Evolutionary conservation across 2,329 filamentous ascomycete genomes (phyloP).

Genomic region (Nothopassalora personata): DNA sequence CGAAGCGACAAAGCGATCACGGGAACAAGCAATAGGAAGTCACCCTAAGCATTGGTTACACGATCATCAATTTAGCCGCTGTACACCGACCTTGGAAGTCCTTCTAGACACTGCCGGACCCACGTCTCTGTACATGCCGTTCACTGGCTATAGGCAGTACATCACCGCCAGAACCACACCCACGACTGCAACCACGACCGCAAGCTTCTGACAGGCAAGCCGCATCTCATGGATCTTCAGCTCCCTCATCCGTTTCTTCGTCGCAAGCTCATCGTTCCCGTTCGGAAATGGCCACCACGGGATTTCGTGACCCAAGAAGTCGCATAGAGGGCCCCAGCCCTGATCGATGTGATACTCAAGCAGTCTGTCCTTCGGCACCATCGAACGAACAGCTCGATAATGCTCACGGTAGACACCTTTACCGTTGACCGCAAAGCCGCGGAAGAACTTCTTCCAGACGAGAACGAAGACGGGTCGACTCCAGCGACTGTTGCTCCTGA

Average conservation of each 20-base stretch:
- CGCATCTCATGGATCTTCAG: no score
- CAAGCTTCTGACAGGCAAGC: no score
- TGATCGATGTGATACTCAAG: constrained; percentile 8
- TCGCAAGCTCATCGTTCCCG: constrained; percentile 7
- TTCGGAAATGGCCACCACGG: constrained; percentile 10
- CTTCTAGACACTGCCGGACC: no score
- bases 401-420: constrained; percentile 9
- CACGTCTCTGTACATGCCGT: no score
- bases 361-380: constrained; percentile 6
- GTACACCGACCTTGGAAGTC: no score
- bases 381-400: constrained; percentile 2
- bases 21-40: no score
- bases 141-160: no score
- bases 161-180: no score
- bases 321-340: constrained; percentile 13
- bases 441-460: neutral
- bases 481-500: neutral
- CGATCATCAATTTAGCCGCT: no score
- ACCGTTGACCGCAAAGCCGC: constrained; percentile 1
- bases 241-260: neutral
- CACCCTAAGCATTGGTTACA: no score
- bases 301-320: constrained; percentile 10
- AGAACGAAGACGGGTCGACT: neutral
- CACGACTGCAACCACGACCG: no score
- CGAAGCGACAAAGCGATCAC: no score